These are phyloP conservation scores for Aspergillus glaucus DNA, from an alignment of 2,329 filamentous ascomycete genomes.

Conservation along the genomic window DNA sequence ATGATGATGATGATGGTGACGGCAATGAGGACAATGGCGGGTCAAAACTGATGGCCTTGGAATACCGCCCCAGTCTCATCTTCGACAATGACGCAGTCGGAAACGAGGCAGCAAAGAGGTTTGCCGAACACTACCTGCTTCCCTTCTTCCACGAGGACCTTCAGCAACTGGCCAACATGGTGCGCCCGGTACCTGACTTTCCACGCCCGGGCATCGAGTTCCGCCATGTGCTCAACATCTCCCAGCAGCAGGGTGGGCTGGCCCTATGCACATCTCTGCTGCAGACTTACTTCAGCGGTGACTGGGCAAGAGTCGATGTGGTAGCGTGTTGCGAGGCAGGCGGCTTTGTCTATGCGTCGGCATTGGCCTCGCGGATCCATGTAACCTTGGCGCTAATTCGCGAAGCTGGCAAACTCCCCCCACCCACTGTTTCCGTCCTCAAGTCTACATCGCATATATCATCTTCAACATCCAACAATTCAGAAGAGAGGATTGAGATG, in stretches of 20 bases:
- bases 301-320: conserved; percentile 43
- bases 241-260: conserved; percentile 48
- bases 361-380: conserved; percentile 39
- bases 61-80: conserved; percentile 39
- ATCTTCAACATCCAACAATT: conserved; percentile 23
- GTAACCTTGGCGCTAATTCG: conserved; percentile 49
- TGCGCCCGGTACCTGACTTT: conserved; percentile 45
- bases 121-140: conserved; percentile 40
- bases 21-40: conserved; percentile 11
- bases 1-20: neutral
- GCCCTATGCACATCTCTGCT: conserved; percentile 48
- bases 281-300: conserved; percentile 38
- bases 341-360: conserved; percentile 51
- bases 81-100: conserved; percentile 50
- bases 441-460: conserved; percentile 52
- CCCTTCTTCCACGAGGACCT: conserved; percentile 45
- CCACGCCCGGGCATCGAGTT: conserved; percentile 49
- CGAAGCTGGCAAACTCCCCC: conserved; percentile 53
- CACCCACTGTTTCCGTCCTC: conserved; percentile 45
- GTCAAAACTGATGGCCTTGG: conserved; percentile 16
- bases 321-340: conserved; percentile 53
- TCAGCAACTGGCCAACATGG: conserved; percentile 45
- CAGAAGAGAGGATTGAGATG: conserved; percentile 45
- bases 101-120: conserved; percentile 30
- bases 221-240: conserved; percentile 53